phyloP scores from a whole-genome alignment of 495 filamentous ascomycete species.

The Podospora didyma region DNA sequence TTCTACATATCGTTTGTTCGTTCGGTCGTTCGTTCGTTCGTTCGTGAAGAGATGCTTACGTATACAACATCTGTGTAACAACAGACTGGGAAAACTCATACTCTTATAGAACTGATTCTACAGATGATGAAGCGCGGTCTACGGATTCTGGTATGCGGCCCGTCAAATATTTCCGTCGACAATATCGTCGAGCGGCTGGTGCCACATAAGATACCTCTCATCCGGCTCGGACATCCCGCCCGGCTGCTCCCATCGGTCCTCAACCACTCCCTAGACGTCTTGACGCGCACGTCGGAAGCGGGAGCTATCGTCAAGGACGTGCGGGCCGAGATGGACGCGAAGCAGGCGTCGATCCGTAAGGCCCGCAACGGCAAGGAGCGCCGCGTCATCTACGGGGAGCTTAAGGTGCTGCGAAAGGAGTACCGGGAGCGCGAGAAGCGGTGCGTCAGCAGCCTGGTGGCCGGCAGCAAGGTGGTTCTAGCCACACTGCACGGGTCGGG shows the following conservation, averaged over 20 bases:
- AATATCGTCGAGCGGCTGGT: constrained; percentile 96
- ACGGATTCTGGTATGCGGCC: constrained; percentile 86
- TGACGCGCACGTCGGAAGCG: constrained; percentile 89
- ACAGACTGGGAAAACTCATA: constrained; percentile 93
- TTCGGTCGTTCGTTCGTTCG: no score
- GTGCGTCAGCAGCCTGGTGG: constrained; percentile 72
- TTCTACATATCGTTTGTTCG: constrained; percentile 2
- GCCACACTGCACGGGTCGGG: constrained; percentile 92
- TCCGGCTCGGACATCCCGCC: constrained; percentile 90
- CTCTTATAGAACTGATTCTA: constrained; percentile 88
- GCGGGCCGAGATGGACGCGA: constrained; percentile 86
- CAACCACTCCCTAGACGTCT: constrained; percentile 82
- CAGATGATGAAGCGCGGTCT: constrained; percentile 70
- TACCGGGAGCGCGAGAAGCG: constrained; percentile 78
- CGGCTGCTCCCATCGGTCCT: constrained; percentile 85
- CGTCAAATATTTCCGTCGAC: constrained; percentile 94
- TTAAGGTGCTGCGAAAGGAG: constrained; percentile 83
- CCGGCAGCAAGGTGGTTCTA: constrained; percentile 78
- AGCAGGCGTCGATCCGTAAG: constrained; percentile 85
- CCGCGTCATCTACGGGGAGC: constrained; percentile 75
- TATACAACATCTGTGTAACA: not conserved
- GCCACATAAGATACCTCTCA: constrained; percentile 75
- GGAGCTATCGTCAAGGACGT: constrained; percentile 89
- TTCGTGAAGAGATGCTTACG: no score
- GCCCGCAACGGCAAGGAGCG: constrained; percentile 76